phyloP scores from a whole-genome alignment of 345 rosid species.

The Fremontodendron californicum region DNA sequence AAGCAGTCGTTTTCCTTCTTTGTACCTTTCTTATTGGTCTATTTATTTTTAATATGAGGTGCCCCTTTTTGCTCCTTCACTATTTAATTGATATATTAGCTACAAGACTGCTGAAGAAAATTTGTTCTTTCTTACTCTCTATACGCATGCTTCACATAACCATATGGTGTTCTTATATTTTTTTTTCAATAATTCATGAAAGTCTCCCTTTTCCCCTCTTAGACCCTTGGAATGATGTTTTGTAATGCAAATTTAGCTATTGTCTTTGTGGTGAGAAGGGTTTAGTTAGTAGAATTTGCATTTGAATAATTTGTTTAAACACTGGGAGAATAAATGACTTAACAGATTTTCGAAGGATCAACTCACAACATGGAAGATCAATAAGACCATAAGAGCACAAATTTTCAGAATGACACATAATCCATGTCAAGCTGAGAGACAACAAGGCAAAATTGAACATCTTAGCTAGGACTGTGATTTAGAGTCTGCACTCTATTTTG shows the following conservation, averaged over 20 bases:
- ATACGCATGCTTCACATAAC: too few species aligned
- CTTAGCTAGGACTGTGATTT: not conserved
- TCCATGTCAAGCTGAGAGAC: not conserved
- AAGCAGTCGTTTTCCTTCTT: not conserved
- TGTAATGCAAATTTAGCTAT: not conserved
- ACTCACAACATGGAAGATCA: not conserved
- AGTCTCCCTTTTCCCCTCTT: not conserved
- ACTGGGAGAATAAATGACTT: not conserved
- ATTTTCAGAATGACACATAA: not conserved
- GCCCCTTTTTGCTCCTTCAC: too few species aligned
- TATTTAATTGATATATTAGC: too few species aligned
- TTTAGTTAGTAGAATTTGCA: not conserved
- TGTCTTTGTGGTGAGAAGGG: not conserved
- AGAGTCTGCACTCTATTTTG: not conserved
- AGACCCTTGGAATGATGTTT: not conserved
- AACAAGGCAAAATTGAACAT: not conserved
- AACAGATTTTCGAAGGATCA: not conserved
- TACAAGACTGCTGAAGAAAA: too few species aligned
- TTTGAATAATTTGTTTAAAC: not conserved
- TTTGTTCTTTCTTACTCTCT: too few species aligned
- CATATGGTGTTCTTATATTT: too few species aligned
- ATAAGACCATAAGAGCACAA: not conserved
- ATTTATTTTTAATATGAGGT: not conserved
- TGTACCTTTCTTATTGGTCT: not conserved
- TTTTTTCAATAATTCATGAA: too few species aligned